Base-by-base conservation (phyloP, 495 filamentous ascomycete genomes). In the Parathielavia appendiculata region DNA sequence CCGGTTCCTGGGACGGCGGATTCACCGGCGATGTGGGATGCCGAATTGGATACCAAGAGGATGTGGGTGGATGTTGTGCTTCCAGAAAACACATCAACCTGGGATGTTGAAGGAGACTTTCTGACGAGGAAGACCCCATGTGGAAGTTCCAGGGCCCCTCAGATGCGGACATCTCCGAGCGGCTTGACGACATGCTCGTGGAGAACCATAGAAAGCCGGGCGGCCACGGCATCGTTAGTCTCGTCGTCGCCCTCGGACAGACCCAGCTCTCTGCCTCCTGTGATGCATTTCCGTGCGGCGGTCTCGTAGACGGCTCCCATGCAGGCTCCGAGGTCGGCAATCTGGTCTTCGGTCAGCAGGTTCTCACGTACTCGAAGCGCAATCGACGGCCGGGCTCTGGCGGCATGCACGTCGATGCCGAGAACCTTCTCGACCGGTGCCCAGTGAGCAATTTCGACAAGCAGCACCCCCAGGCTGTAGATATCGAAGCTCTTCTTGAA, bases 371-470 rank as follows among this genome's bases (percentile, higher is more conserved):
- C 67, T 4, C 62, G 48, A 14, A 72, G 51, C 11, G 71, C 65
- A 23, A 71, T 57, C 1, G 65, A 68, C 17, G 69, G 65, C 43
- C 67, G 51, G 0, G 58, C 58, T 11, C 66, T 54, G 8, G 63
- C 63, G 5, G 43, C 60, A 32, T 67, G 61, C 43, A 65, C 44
- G 58, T 71, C 60, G 40, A 82, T 72, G 1, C 59, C 65, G 16
- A 82, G 56, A 9, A 82, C 71, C 11, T 59, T 22, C n/a, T 80
- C 76, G n/a, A 82, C 69, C 13, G 75, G 73, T 36, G 71, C 61
- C 81, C 81, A 82, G 58, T 77, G 66, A 6, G 75, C 79, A 51
- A 82, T 74, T 63, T 83, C 79, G 1, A 80, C 68, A 22, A 82
- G 63, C 14, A 83, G 58, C 14, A 82, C 71, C n/a, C 80, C 81